A percentile compares a stretch with the other conserved stretches of the same genome.
These are phyloP conservation scores for Plasmopara muralis DNA, from an alignment of 352 stramenopile species.

Conservation along the genomic window DNA sequence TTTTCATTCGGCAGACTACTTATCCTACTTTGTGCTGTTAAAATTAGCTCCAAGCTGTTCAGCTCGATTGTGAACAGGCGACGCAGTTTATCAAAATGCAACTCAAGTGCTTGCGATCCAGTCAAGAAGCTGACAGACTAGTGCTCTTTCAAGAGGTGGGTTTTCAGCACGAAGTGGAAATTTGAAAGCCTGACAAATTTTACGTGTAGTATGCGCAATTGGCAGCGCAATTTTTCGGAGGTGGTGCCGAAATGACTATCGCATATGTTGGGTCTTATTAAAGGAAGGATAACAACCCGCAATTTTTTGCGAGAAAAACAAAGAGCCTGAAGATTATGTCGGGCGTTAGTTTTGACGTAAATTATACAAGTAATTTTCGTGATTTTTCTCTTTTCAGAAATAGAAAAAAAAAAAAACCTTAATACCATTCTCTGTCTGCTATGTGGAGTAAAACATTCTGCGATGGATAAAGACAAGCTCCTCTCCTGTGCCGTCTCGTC, in stretches of 20 bases:
- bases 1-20: background rate
- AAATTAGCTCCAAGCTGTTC: slow-evolving; percentile 25
- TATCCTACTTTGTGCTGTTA: background rate
- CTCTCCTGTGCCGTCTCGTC: too few relatives aligned
- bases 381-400: too few relatives aligned
- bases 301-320: slow-evolving; percentile 5
- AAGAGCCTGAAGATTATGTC: slow-evolving; percentile 6
- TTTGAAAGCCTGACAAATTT: background rate
- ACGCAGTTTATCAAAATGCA: slow-evolving; percentile 24
- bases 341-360: too few relatives aligned
- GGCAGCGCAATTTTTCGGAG: slow-evolving; percentile 21
- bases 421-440: too few relatives aligned
- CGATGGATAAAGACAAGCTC: too few relatives aligned
- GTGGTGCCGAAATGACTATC: slow-evolving; percentile 8
- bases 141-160: slow-evolving; percentile 28
- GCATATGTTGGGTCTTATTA: background rate
- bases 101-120: slow-evolving; percentile 11
- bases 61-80: slow-evolving; percentile 26
- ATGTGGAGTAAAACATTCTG: too few relatives aligned
- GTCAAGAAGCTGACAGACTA: slow-evolving; percentile 8
- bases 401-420: too few relatives aligned
- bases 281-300: background rate
- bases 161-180: background rate
- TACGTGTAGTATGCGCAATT: slow-evolving; percentile 18
- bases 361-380: too few relatives aligned